These are phyloP conservation scores for Tetrapisispora nanseiensis DNA, from an alignment of 805 yeast genomes.

Conservation along the genomic window DNA sequence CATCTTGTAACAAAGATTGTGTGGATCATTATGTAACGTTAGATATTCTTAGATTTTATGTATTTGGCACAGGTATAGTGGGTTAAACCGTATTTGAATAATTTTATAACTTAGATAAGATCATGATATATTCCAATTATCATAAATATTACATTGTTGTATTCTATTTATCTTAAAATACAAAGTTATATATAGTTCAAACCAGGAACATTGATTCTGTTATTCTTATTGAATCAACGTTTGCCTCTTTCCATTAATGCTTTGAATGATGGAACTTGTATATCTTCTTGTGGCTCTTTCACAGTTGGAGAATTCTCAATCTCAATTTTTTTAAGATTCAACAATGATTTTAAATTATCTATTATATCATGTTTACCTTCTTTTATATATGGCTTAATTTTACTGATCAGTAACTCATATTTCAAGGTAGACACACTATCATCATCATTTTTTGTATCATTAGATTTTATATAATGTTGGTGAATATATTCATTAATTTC, in stretches of 20 bases:
- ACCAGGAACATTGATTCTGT: no score
- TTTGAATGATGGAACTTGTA: constrained; percentile 14
- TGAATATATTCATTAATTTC: constrained; percentile 20
- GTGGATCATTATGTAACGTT: no score
- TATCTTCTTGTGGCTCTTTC: constrained; percentile 4
- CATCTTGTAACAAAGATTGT: no score
- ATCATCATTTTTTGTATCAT: neutral
- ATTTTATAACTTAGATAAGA: no score
- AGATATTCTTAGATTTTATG: no score
- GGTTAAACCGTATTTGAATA: no score
- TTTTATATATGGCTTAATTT: constrained; percentile 16
- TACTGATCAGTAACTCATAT: constrained; percentile 25
- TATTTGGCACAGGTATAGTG: no score
- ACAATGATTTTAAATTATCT: constrained; percentile 5
- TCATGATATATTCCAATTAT: no score
- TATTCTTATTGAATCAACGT: neutral
- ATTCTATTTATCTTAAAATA: no score
- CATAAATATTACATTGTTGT: no score
- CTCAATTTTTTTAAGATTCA: neutral
- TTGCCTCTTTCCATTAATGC: constrained; percentile 15
- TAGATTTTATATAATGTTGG: constrained; percentile 10
- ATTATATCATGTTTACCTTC: constrained; percentile 3
- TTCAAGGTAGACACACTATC: no score
- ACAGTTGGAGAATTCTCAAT: constrained; percentile 2
- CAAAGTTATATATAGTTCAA: no score